These are phyloP conservation scores for Opeltia flavorubescens DNA, from an alignment of 495 filamentous ascomycete genomes.

Conservation along the genomic window DNA sequence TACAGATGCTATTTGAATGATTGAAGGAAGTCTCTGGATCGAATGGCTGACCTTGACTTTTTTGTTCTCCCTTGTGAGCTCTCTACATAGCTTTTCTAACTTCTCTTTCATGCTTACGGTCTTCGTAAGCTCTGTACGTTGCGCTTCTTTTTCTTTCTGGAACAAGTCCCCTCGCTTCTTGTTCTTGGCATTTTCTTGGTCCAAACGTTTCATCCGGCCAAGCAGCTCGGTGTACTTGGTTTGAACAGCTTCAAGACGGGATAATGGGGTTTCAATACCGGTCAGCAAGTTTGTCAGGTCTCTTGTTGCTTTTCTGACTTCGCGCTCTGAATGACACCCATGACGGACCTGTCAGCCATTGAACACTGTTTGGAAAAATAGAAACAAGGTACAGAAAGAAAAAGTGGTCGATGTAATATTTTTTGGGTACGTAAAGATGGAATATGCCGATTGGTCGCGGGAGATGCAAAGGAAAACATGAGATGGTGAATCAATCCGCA, in stretches of 20 bases:
- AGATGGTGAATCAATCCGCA: too few relatives aligned
- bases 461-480: too few relatives aligned
- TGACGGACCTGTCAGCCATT: constrained; percentile 16
- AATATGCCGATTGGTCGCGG: too few relatives aligned
- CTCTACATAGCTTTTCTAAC: constrained; percentile 83
- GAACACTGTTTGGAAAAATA: constrained; percentile 12
- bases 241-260: constrained; percentile 70
- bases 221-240: constrained; percentile 85
- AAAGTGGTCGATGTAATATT: too few relatives aligned
- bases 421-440: too few relatives aligned
- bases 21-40: not conserved
- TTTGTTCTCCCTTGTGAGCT: constrained; percentile 91
- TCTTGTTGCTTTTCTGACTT: constrained; percentile 86
- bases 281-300: constrained; percentile 70
- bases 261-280: constrained; percentile 60
- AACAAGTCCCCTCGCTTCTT: constrained; percentile 90
- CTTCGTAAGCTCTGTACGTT: constrained; percentile 73
- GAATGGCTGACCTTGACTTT: constrained; percentile 64
- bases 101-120: constrained; percentile 81
- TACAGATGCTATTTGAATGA: not conserved
- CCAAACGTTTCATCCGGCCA: constrained; percentile 84
- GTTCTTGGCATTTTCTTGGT: constrained; percentile 85
- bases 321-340: constrained; percentile 40
- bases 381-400: constrained; percentile 2
- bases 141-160: constrained; percentile 91